Evolutionary conservation across 768 basidiomycete species (phyloP), one percentile per base, ranked within the genome.

Genomic region (Panellus pusillus): DNA sequence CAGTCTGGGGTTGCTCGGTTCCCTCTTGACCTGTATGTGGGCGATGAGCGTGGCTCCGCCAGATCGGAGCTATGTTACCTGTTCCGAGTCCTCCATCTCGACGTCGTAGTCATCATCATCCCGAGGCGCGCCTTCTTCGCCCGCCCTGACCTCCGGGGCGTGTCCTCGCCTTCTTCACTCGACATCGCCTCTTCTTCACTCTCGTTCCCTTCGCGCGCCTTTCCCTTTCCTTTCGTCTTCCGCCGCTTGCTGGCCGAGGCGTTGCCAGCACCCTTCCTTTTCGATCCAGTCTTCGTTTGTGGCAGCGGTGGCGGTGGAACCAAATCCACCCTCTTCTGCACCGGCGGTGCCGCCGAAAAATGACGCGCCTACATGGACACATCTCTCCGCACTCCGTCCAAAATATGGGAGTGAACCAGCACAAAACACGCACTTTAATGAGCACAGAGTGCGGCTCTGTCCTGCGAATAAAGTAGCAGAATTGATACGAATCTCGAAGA

Each of bases 401-500:
- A 17, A 53, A 3, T 24, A 24, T 24, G 24, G 24, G 24, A 24
- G 24, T 24, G 24, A 24, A 24, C 24, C 24, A 24, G 24, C 24
- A 24, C 24, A 42, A 42, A 7, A 43, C 38, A 58, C 70, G n/a
- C 45, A 89, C 93, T 78, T 96, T 96, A 61, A 91, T 73, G 8
- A 93, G 73, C 2, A 94, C 78, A 0, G 89, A 84, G 68, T 95
- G 91, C 9, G 88, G 80, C 47, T 93, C 91, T 2, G 83, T 85
- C 69, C 85, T 86, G 19, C 91, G 82, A 60, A 95, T 75, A 71
- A 94, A 96, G 67, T 92, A 96, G 44, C 89, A 92, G 66, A 92
- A 93, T 60, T 96, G 93, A 64, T 95, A 96, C 0, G 79, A 80
- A 55, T 89, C 93, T 95, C 66, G 17, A 24, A 50, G n/a, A 44